Evolutionary conservation across 2,329 filamentous ascomycete species (phyloP), one percentile per base, ranked within the genome.

Genomic region (Aureobasidium sp.): DNA sequence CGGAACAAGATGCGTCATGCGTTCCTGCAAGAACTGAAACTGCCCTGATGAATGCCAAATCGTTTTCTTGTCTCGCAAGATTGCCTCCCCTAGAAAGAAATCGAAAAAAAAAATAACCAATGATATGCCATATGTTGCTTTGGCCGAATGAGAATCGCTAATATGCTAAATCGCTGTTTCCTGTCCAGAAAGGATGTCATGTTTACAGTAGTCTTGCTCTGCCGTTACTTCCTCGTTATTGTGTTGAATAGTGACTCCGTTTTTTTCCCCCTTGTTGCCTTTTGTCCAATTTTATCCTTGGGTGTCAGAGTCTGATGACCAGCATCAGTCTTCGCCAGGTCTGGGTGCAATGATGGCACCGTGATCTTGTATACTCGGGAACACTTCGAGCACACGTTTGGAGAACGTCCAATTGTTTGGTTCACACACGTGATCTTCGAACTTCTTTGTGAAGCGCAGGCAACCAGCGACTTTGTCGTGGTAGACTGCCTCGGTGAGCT

Each of bases 401-500:
- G 57, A 52, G 5, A 61, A 61, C 3, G 57, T 61, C 57, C 57
- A 61, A 36, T 61, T 61, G 12, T 32, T 39, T 0, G 46, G 24
- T 8, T 61, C 39, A 27, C 26, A 43, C 17, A 52, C 57, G 20
- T 61, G 57, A 15, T 61, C 46, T 27, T 51, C 47, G 15, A 61
- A 61, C 1, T 41, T 12, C 15, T 61, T 61, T 13, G 57, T 61
- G n/a, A 61, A 61, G 37, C 46, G 34, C n/a, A 61, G 27, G 20
- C 57, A 61, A n/a, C 57, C 57, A 20, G 43, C 26, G 3, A n/a
- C 37, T 9, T 36, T 34, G 13, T 61, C 57, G 24, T 51, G 47
- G 17, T n/a, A 52, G 9, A 61, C 57, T 2, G 57, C 17, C 6
- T 44, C 36, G 7, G 44, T 27, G 0, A 61, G 12, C 3, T 12